These are phyloP conservation scores for Chaetothyriales sp. DNA, from an alignment of 2,329 filamentous ascomycete species.

Conservation along the genomic window DNA sequence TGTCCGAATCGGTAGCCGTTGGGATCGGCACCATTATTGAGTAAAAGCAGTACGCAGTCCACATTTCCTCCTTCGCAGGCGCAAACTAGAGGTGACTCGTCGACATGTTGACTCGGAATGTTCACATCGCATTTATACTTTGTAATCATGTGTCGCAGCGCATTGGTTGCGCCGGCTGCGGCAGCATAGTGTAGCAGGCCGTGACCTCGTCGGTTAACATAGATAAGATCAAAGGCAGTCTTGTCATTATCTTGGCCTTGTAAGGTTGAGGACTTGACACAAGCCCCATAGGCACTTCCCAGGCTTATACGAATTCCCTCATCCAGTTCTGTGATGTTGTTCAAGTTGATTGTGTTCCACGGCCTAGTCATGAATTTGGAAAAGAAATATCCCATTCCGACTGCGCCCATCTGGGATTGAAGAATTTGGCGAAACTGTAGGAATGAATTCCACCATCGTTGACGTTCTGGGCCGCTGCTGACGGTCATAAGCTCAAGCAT, in stretches of 20 bases:
- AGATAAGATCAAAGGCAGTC: conserved; percentile 1
- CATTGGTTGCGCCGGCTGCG: background rate
- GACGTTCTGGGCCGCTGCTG: background rate
- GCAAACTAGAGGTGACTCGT: conserved; percentile 3
- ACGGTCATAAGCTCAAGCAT: background rate
- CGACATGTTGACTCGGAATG: conserved; percentile 1
- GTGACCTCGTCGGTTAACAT: conserved; percentile 2
- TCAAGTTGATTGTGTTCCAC: conserved; percentile 1
- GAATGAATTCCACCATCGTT: conserved; percentile 1
- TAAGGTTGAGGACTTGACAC: background rate
- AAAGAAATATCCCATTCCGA: conserved; percentile 1
- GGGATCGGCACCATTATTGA: conserved; percentile 2
- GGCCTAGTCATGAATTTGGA: background rate
- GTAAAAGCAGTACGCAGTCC: conserved; percentile 1
- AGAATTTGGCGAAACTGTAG: conserved; percentile 1
- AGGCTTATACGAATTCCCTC: background rate
- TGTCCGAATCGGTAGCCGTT: background rate
- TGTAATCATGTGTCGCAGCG: background rate
- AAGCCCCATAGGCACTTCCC: background rate
- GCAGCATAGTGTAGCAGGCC: conserved; percentile 1
- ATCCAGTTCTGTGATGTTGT: background rate
- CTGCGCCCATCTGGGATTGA: conserved; percentile 1
- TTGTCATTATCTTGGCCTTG: background rate
- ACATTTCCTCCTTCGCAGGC: background rate
- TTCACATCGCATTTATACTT: conserved; percentile 3